These are phyloP conservation scores for Conticribra guillardii DNA, from an alignment of 108 stramenopile genomes.

Conservation along the genomic window DNA sequence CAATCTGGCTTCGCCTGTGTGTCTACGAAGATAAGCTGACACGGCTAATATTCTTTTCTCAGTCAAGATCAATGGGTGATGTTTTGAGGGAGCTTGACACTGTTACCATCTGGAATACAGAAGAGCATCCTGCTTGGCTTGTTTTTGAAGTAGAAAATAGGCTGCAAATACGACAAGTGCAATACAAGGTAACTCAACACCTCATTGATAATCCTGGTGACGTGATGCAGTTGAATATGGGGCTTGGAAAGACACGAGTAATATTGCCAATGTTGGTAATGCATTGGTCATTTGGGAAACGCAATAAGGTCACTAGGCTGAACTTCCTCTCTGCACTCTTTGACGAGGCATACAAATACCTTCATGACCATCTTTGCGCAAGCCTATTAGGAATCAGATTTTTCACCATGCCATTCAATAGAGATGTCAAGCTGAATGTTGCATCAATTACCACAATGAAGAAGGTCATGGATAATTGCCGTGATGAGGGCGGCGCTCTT, in stretches of 20 bases:
- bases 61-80: conserved; percentile 1
- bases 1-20: conserved; percentile 51
- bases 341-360: conserved; percentile 40
- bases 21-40: conserved; percentile 54
- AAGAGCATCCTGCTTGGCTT: conserved; percentile 51
- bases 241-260: conserved; percentile 47
- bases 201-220: conserved; percentile 54
- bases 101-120: conserved; percentile 37
- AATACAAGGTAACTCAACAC: conserved; percentile 56
- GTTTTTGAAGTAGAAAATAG: conserved; percentile 61
- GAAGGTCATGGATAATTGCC: conserved; percentile 39
- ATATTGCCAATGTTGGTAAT: conserved; percentile 58
- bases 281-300: conserved; percentile 28
- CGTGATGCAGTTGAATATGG: conserved; percentile 66
- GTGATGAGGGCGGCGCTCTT: conserved; percentile 36
- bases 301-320: conserved; percentile 40
- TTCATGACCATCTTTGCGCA: conserved; percentile 45
- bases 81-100: conserved; percentile 32
- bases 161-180: conserved; percentile 55
- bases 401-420: conserved; percentile 52
- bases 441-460: conserved; percentile 22
- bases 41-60: conserved; percentile 15
- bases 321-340: conserved; percentile 52
- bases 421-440: conserved; percentile 46
- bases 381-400: conserved; percentile 32